Base-by-base conservation (phyloP, 2,329 filamentous ascomycete species). In the Neurospora sp. region DNA sequence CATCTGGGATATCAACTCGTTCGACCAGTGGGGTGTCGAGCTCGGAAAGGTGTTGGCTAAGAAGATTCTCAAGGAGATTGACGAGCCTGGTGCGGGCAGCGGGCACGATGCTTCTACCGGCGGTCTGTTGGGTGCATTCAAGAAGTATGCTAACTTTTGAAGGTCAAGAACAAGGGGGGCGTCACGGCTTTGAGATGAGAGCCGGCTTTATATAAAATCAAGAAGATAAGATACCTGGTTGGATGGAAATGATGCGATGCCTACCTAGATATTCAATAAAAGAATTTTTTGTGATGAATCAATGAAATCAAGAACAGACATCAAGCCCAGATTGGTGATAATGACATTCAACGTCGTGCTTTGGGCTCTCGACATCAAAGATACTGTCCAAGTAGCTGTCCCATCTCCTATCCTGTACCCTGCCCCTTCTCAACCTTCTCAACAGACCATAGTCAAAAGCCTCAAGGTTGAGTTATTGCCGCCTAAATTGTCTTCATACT, bases 21-120 rank as follows among this genome's bases (percentile, higher is more conserved):
- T 98, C 79, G 96, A 99, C 84, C 96, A 99, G 86, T 99, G 96
- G 96, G 96, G 96, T 83, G 96, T 99, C 65, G 96, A 99, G 86
- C 85, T 99, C 72, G 96, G 96, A 81, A 99, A 99, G 90, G 89
- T 91, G 52, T 85, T 99, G 74, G 96, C 96, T 72, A 98, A 95
- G 89, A 94, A 93, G 84, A 93, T 94, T 74, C 90, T 92, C 76
- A 81, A 82, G 77, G 96, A 99, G 86, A 87, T 99, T 71, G 93
- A 97, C 74, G 86, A 90, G 78, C 81, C 86, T n/a, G 92, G 88
- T 72, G 88, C 87, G 76, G 89, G 89, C 69, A 83, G 84, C 71
- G 87, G 86, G 70, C 96, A 99, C 82, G 96, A 99, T 80, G 84
- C 88, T 72, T 96, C 92, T 77, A 99, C 96, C 11, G 92, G 89